Evolutionary conservation across 805 yeast genomes (phyloP), one percentile per base, ranked within the genome.

Genomic region (Lipomyces chichibuensis): DNA sequence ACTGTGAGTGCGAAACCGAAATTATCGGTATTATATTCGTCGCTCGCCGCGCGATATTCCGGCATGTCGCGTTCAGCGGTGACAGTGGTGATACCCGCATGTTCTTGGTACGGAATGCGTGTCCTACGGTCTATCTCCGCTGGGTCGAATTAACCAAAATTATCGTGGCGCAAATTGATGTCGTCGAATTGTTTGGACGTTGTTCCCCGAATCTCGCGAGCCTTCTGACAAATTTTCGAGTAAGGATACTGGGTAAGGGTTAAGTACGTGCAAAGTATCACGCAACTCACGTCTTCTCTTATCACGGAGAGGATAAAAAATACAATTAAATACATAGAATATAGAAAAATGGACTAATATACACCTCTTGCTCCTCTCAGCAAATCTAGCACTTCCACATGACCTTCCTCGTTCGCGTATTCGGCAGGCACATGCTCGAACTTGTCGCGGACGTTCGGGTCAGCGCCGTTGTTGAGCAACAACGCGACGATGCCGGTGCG

Each of bases 341-440:
- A 35, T 35, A 35, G 17, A 43, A 17, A n/a, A 43, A 14, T 4
- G 14, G 14, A 43, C 23, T 43, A 43, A 43, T 43, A 43, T 43
- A 43, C 49, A 43, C 25, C 20, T 8, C 49, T 43, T 17, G 49
- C 49, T 0, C 49, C 49, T 3, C 49, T 43, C 33, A 52, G 33
- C 55, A 52, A 14, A 29, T 52, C 33, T 4, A 52, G 77, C 80
- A 66, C 58, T 9, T 49, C 54, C 13, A 9, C 25, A 33, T 67
- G 71, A 7, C 80, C 80, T 75, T 80, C 81, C 78, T 79, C 81
- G 78, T 29, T 53, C 23, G 71, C 71, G 54, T 69, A 69, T 14
- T 69, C 64, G 2, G 61, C 66, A 13, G 71, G 65, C n/a, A 43
- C 54, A 20, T 62, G 52, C 8, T 70, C 71, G 23, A 39, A 55